Conservation (phyloP, 1,139 yeast genomes). For the Pichia sp. region DNA sequence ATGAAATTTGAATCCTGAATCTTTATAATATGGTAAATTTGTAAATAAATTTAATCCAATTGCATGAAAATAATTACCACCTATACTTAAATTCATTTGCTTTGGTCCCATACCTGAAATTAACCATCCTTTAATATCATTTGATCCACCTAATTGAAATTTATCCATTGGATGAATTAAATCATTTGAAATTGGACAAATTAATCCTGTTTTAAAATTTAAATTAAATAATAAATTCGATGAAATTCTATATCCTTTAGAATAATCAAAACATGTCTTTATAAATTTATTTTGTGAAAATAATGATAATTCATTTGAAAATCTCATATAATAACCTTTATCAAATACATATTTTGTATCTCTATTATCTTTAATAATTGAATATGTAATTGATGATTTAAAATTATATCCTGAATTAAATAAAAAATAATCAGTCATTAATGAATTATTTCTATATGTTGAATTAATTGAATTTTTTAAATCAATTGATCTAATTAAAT, state of each 20-base stretch:
- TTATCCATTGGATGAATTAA: constrained; percentile 59
- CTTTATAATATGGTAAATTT: constrained; percentile 53
- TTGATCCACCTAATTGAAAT: constrained; percentile 65
- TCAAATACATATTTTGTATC: constrained; percentile 51
- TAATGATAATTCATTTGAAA: constrained; percentile 47
- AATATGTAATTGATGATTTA: constrained; percentile 52
- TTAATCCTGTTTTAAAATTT: constrained; percentile 45
- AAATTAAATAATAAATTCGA: constrained; percentile 27
- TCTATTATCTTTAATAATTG: constrained; percentile 50
- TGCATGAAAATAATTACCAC: constrained; percentile 72
- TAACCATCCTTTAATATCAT: constrained; percentile 70
- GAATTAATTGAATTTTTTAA: constrained; percentile 25
- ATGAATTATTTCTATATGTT: constrained; percentile 22
- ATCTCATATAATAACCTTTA: constrained; percentile 47
- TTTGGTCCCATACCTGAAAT: constrained; percentile 86
- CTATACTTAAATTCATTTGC: constrained; percentile 52
- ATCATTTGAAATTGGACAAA: constrained; percentile 24
- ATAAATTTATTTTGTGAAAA: constrained; percentile 31
- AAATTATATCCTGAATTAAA: constrained; percentile 54
- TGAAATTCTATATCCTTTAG: constrained; percentile 32
- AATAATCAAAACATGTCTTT: constrained; percentile 45
- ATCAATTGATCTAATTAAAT: constrained; percentile 52
- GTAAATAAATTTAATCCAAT: constrained; percentile 67
- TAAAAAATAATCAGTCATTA: constrained; percentile 27
- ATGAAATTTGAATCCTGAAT: constrained; percentile 64